These are phyloP conservation scores for Xerocomus subilludens DNA, from an alignment of 1,284 basidiomycete genomes.

Conservation along the genomic window DNA sequence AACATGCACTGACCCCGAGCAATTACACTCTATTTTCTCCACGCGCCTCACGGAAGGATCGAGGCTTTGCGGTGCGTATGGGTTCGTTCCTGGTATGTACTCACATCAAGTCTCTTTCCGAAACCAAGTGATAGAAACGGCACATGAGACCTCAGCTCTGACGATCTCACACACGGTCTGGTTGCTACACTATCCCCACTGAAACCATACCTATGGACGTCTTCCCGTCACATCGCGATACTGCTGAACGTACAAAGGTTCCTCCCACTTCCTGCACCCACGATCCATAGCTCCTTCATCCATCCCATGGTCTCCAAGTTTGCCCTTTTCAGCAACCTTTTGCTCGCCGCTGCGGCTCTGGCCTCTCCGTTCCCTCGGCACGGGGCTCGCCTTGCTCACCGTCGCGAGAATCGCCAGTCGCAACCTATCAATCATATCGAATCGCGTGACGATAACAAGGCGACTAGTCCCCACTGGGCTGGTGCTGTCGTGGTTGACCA, in stretches of 20 bases:
- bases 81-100: no score
- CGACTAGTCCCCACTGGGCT: conserved; percentile 39
- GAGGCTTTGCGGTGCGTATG: no score
- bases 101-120: no score
- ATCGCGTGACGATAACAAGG: conserved; percentile 15
- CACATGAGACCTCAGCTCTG: no score
- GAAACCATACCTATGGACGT: no score
- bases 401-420: conserved; percentile 30
- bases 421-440: conserved; percentile 22
- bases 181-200: no score
- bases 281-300: neutral
- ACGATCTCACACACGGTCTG: no score
- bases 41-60: no score
- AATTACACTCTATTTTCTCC: no score
- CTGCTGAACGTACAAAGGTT: conserved; percentile 31
- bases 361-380: conserved; percentile 36
- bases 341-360: conserved; percentile 36
- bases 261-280: conserved; percentile 3
- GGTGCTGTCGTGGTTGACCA: conserved; percentile 30
- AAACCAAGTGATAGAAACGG: no score
- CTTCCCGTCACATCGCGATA: neutral
- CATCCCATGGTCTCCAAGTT: conserved; percentile 39
- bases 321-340: conserved; percentile 34
- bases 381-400: conserved; percentile 30
- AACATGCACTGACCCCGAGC: no score